A percentile compares a stretch with the other conserved stretches of the same genome.
phyloP scores from a whole-genome alignment of 495 filamentous ascomycete genomes.

The Polyplosphaeria fusca region DNA sequence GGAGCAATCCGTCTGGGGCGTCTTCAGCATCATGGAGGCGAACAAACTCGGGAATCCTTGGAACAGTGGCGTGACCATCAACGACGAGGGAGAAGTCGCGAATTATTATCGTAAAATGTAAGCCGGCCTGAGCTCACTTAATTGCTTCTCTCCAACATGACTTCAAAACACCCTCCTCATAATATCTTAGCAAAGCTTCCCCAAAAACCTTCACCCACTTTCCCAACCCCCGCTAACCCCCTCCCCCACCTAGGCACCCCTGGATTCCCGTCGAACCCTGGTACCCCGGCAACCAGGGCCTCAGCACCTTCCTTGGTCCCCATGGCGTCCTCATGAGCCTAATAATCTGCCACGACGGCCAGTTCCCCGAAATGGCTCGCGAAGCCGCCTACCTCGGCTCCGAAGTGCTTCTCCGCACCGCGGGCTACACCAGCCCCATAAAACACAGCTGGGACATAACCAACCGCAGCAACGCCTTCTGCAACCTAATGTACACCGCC shows the following conservation, averaged over 20 bases:
- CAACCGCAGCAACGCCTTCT: conserved; percentile 25
- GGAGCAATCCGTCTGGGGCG: conserved; percentile 24
- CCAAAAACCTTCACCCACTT: too few relatives aligned
- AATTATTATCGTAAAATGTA: conserved; percentile 33
- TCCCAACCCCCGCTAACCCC: too few relatives aligned
- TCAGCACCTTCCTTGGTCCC: conserved; percentile 18
- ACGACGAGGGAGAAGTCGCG: conserved; percentile 20
- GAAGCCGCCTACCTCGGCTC: conserved; percentile 27
- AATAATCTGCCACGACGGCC: conserved; percentile 31
- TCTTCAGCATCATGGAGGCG: conserved; percentile 32
- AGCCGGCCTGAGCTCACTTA: too few relatives aligned
- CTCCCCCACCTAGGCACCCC: too few relatives aligned
- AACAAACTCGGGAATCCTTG: conserved; percentile 26
- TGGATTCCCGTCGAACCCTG: conserved; percentile 30
- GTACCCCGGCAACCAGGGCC: conserved; percentile 26
- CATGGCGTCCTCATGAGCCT: conserved; percentile 21
- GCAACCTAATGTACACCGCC: conserved; percentile 27
- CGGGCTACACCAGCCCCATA: conserved; percentile 27
- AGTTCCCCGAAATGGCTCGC: conserved; percentile 31
- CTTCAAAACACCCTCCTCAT: too few relatives aligned
- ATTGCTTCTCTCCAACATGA: too few relatives aligned
- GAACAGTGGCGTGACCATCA: conserved; percentile 25
- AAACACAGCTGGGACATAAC: conserved; percentile 29
- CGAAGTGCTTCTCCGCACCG: conserved; percentile 26
- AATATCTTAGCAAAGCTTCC: too few relatives aligned